Evolutionary conservation across 805 yeast genomes (phyloP).

Genomic region (Saturnispora serradocipensis): DNA sequence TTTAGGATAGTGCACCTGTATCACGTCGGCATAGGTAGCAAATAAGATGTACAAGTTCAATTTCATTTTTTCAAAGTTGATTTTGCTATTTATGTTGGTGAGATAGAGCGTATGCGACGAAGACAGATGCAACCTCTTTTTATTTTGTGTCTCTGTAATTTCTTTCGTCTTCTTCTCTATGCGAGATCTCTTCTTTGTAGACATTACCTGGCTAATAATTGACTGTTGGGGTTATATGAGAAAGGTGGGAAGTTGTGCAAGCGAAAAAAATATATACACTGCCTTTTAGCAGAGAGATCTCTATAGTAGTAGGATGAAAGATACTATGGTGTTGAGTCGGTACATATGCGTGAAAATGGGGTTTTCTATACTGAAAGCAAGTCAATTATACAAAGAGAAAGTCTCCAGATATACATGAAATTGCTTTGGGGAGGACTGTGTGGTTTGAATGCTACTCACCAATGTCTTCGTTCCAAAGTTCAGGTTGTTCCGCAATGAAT

Average conservation of each 20-base stretch:
- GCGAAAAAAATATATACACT: not conserved
- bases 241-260: not conserved
- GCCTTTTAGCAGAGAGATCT: no score
- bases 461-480: constrained; percentile 75
- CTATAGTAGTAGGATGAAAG: no score
- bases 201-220: constrained; percentile 4
- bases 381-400: not conserved
- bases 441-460: constrained; percentile 30
- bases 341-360: no score
- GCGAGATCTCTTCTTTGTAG: constrained; percentile 12
- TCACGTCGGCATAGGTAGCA: constrained; percentile 56
- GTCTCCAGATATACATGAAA: not conserved
- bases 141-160: not conserved
- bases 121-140: not conserved
- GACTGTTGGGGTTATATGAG: not conserved
- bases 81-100: constrained; percentile 50
- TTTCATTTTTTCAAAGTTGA: constrained; percentile 35
- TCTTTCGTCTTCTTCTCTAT: not conserved
- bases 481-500: constrained; percentile 72
- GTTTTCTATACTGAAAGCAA: not conserved
- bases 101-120: constrained; percentile 42
- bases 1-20: constrained; percentile 37
- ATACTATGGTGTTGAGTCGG: not conserved
- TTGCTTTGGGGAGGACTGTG: no score
- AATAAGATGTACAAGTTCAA: constrained; percentile 50